Percentiles rank a stretch among this genome's conserved stretches.
These are phyloP conservation scores for Candida caryicola DNA, from an alignment of 805 yeast genomes.

Conservation along the genomic window DNA sequence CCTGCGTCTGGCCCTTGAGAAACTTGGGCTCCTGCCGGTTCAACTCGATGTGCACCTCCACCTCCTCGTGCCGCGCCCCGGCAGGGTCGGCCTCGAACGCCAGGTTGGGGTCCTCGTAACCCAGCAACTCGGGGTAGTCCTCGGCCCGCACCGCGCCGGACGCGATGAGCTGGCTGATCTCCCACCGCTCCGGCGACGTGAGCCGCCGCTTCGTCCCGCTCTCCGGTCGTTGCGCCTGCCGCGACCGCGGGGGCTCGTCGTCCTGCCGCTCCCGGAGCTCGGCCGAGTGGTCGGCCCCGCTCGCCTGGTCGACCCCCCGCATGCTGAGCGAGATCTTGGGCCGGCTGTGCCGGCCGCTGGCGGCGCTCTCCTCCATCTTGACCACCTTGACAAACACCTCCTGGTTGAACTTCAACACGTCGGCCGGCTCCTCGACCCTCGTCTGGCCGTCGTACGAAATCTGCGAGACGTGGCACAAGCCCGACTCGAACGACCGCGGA, in stretches of 20 bases:
- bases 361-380: slow-evolving; percentile 13
- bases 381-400: slow-evolving; percentile 62
- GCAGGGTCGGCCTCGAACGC: slow-evolving; percentile 26
- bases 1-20: slow-evolving; percentile 51
- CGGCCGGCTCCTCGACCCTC: slow-evolving; percentile 57
- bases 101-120: slow-evolving; percentile 26
- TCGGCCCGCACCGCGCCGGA: slow-evolving; percentile 69
- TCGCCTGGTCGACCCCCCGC: slow-evolving; percentile 68
- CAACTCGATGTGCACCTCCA: slow-evolving; percentile 71
- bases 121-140: slow-evolving; percentile 61
- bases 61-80: slow-evolving; percentile 24
- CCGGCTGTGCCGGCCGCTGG: slow-evolving; percentile 8
- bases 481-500: slow-evolving; percentile 39
- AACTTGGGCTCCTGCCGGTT: slow-evolving; percentile 70
- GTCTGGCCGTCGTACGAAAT: slow-evolving; percentile 44
- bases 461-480: slow-evolving; percentile 77
- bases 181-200: slow-evolving; percentile 91
- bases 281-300: slow-evolving; percentile 46
- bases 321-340: slow-evolving; percentile 56
- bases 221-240: not conserved
- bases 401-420: slow-evolving; percentile 54
- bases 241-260: slow-evolving; percentile 7
- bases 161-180: slow-evolving; percentile 74
- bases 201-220: slow-evolving; percentile 40
- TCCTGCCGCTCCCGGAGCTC: slow-evolving; percentile 18